A percentile compares a stretch with the other conserved stretches of the same genome.
These are phyloP conservation scores for Paramecium bursaria DNA, from an alignment of 73 alveolate species.

Conservation along the genomic window DNA sequence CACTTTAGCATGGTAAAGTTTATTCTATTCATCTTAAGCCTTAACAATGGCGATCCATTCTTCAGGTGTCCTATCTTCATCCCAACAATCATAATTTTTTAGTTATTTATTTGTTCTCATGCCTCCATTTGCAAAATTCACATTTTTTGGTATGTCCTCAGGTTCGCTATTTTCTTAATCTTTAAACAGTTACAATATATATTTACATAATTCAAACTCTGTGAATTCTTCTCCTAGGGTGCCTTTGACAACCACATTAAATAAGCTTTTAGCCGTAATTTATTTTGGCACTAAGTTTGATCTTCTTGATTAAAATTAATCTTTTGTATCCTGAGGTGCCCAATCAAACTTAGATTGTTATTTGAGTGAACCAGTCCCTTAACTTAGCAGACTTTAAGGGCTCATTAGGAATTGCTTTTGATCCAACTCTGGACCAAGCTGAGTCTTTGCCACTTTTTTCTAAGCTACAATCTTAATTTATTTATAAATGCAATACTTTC, in stretches of 20 bases:
- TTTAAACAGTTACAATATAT: not conserved
- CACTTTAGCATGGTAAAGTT: constrained; percentile 67
- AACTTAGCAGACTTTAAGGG: too few relatives aligned
- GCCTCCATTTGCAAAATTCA: constrained; percentile 61
- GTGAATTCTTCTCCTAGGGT: constrained; percentile 57
- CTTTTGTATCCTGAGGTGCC: too few relatives aligned
- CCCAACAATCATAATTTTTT: constrained; percentile 70
- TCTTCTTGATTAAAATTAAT: too few relatives aligned
- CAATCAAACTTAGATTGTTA: too few relatives aligned
- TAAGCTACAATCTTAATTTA: too few relatives aligned
- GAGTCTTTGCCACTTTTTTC: too few relatives aligned
- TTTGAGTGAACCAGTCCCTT: too few relatives aligned
- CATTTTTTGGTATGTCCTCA: constrained; percentile 56
- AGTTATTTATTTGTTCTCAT: constrained; percentile 63
- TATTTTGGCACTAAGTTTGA: constrained; percentile 25
- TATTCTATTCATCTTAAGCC: constrained; percentile 3
- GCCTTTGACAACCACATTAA: constrained; percentile 15
- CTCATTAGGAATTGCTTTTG: too few relatives aligned
- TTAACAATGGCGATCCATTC: too few relatives aligned
- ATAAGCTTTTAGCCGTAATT: not conserved
- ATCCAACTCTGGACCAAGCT: too few relatives aligned
- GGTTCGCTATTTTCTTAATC: constrained; percentile 28
- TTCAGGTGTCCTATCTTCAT: constrained; percentile 67
- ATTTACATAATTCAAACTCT: constrained; percentile 22
- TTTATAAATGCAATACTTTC: too few relatives aligned